A percentile compares a stretch with the other conserved stretches of the same genome.
phyloP scores from a whole-genome alignment of 1,139 yeast genomes.

The Lodderomyces elongisporus region DNA sequence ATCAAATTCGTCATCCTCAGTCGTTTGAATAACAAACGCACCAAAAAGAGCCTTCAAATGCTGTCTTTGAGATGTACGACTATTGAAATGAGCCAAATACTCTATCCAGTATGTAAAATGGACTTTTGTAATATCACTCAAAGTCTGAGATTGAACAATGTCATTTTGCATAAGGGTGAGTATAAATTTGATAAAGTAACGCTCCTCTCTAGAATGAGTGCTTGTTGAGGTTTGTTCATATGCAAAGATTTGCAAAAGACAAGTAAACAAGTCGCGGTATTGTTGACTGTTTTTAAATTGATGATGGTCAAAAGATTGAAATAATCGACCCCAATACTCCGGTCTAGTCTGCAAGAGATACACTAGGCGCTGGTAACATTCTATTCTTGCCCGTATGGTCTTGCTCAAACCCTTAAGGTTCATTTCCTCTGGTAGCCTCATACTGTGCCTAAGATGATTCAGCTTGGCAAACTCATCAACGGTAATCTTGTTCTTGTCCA shows the following conservation, averaged over 20 bases:
- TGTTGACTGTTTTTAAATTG: slow-evolving; percentile 17
- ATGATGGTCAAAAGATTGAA: slow-evolving; percentile 19
- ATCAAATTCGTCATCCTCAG: slow-evolving; percentile 53
- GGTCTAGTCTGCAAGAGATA: slow-evolving; percentile 86
- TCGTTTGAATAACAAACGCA: slow-evolving; percentile 41
- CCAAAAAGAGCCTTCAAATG: slow-evolving; percentile 51
- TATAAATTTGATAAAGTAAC: slow-evolving; percentile 59
- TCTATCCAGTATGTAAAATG: slow-evolving; percentile 43
- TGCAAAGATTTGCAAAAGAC: slow-evolving; percentile 49
- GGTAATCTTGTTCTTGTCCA: slow-evolving; percentile 75
- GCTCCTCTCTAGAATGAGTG: slow-evolving; percentile 64
- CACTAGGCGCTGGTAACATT: slow-evolving; percentile 70
- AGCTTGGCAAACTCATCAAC: slow-evolving; percentile 66
- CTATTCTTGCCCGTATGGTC: slow-evolving; percentile 42
- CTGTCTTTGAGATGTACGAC: slow-evolving; percentile 55
- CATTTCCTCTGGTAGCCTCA: background rate
- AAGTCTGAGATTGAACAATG: slow-evolving; percentile 21
- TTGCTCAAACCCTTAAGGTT: slow-evolving; percentile 30
- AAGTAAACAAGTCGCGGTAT: slow-evolving; percentile 36
- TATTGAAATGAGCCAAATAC: slow-evolving; percentile 52
- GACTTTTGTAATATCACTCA: slow-evolving; percentile 33
- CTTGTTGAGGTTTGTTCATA: slow-evolving; percentile 26
- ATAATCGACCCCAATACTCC: slow-evolving; percentile 58
- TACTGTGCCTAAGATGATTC: too few relatives aligned
- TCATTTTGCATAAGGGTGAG: slow-evolving; percentile 48